Conservation (phyloP, 139 green algal genomes). For the Chlorella sp. region DNA sequence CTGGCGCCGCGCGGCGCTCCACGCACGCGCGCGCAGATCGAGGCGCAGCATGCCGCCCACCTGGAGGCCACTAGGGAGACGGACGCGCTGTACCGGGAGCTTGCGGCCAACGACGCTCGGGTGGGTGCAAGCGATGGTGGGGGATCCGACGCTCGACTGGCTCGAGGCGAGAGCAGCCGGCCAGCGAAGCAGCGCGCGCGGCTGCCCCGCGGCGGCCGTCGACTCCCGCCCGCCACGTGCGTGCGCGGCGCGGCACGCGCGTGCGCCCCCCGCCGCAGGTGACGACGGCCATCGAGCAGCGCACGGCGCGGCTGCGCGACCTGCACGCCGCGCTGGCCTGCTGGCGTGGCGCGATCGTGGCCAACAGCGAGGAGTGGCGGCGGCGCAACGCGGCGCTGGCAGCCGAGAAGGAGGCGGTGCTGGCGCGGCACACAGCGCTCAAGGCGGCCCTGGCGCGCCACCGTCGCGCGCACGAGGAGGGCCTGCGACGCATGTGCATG, state of each 20-base stretch:
- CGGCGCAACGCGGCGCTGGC: constrained; percentile 73
- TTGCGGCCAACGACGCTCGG: constrained; percentile 4
- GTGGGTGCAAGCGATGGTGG: too few species aligned
- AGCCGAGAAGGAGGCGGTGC: constrained; percentile 86
- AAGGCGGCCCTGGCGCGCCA: constrained; percentile 68
- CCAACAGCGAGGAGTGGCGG: constrained; percentile 80
- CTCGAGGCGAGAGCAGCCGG: too few species aligned
- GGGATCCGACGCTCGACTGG: too few species aligned
- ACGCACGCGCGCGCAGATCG: too few species aligned
- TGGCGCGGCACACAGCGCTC: constrained; percentile 74
- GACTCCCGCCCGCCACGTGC: too few species aligned
- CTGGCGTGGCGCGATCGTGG: constrained; percentile 59
- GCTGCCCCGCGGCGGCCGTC: too few species aligned
- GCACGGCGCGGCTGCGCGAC: constrained; percentile 8
- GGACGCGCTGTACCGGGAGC: neutral
- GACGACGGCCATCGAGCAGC: constrained; percentile 1
- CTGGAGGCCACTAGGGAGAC: constrained; percentile 6
- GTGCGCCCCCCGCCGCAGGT: too few species aligned
- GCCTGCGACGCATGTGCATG: constrained; percentile 61
- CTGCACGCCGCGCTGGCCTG: constrained; percentile 8
- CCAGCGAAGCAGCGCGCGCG: too few species aligned
- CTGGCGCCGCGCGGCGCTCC: too few species aligned
- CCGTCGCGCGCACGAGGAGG: constrained; percentile 50
- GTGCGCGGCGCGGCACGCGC: too few species aligned
- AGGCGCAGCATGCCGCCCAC: constrained; percentile 64